These are phyloP conservation scores for Fusarium sp. DNA, from an alignment of 2,329 filamentous ascomycete species.

Conservation along the genomic window DNA sequence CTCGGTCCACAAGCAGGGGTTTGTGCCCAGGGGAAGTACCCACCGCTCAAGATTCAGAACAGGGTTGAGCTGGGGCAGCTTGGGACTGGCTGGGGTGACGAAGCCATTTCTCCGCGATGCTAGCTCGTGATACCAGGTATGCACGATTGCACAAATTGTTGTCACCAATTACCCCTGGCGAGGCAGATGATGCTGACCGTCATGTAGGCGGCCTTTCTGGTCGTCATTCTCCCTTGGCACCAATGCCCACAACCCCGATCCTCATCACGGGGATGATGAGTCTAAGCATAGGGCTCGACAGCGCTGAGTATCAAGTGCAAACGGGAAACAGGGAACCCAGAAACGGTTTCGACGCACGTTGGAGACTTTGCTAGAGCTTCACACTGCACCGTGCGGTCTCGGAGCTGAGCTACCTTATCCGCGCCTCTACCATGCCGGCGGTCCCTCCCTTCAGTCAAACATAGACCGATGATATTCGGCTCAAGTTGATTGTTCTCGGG, in stretches of 20 bases:
- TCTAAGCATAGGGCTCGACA: background rate
- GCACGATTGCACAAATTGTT: slow-evolving; percentile 6
- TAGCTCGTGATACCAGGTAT: slow-evolving; percentile 18
- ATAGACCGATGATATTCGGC: slow-evolving; percentile 12
- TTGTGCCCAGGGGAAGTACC: slow-evolving; percentile 26
- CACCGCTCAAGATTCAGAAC: slow-evolving; percentile 25
- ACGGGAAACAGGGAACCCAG: slow-evolving; percentile 34
- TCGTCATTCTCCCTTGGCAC: background rate
- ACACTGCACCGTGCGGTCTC: slow-evolving; percentile 23
- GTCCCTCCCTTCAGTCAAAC: slow-evolving; percentile 5
- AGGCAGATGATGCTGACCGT: slow-evolving; percentile 7
- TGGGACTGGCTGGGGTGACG: background rate
- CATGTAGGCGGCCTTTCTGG: background rate
- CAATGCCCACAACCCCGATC: background rate
- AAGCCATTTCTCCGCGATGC: slow-evolving; percentile 27
- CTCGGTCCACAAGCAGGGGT: slow-evolving; percentile 39
- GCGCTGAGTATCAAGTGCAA: slow-evolving; percentile 23
- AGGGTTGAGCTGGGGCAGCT: slow-evolving; percentile 17
- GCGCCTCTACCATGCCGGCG: slow-evolving; percentile 5
- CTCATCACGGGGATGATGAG: background rate
- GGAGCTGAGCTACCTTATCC: slow-evolving; percentile 14
- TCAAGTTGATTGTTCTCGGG: slow-evolving; percentile 15
- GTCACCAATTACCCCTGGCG: slow-evolving; percentile 5
- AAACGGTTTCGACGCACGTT: slow-evolving; percentile 30
- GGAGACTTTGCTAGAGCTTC: slow-evolving; percentile 2